phyloP scores from a whole-genome alignment of 768 basidiomycete genomes.

The Pleurotus platypus region DNA sequence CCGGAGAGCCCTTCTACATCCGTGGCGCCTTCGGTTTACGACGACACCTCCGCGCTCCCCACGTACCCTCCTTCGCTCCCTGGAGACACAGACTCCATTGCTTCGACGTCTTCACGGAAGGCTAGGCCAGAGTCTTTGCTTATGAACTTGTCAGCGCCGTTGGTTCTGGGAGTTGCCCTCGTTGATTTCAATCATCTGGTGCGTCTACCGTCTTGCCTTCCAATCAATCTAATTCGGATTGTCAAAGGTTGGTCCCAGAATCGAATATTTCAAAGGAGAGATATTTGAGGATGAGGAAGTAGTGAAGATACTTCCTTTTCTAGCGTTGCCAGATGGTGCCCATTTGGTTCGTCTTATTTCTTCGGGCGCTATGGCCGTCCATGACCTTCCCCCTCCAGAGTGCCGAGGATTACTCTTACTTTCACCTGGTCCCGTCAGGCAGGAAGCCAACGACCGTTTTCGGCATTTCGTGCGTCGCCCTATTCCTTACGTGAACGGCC shows the following conservation, averaged over 20 bases:
- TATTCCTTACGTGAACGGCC: neutral
- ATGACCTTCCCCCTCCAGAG: constrained; percentile 40
- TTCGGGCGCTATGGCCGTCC: constrained; percentile 5
- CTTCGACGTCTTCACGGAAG: constrained; percentile 61
- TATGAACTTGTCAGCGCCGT: constrained; percentile 54
- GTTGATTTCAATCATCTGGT: constrained; percentile 96
- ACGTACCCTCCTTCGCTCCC: constrained; percentile 61
- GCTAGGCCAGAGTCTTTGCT: constrained; percentile 78
- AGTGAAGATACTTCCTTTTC: constrained; percentile 82
- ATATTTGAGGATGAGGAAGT: constrained; percentile 87
- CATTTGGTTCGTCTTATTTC: constrained; percentile 64
- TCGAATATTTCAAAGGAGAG: constrained; percentile 79
- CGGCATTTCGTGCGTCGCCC: constrained; percentile 80
- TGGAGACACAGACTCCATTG: constrained; percentile 51
- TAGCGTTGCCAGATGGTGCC: constrained; percentile 96
- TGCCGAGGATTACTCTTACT: constrained; percentile 95
- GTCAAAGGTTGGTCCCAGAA: constrained; percentile 83
- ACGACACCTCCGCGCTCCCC: constrained; percentile 34
- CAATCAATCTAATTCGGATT: constrained; percentile 12
- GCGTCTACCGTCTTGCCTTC: constrained; percentile 19
- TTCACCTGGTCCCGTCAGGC: constrained; percentile 79
- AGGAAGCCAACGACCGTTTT: constrained; percentile 81
- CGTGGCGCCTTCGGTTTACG: constrained; percentile 43
- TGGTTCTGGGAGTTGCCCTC: constrained; percentile 85
- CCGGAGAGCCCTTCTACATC: constrained; percentile 52